phyloP scores from a whole-genome alignment of 1,284 basidiomycete genomes.

The Ustilago crameri region DNA sequence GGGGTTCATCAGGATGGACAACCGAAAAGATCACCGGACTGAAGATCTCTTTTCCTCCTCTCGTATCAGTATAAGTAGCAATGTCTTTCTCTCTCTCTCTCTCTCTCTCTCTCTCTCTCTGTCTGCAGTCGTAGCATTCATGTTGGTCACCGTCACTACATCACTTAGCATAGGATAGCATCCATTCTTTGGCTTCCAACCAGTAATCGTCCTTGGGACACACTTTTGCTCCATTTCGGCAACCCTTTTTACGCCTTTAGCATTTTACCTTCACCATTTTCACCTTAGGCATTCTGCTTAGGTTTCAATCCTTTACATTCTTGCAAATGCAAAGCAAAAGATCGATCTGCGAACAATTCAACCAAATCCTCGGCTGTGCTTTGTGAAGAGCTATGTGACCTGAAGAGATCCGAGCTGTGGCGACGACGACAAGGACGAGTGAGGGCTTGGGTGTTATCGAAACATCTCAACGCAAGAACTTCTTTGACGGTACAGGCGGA shows the following conservation, averaged over 20 bases:
- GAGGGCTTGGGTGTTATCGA: no score
- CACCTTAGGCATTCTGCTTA: constrained; percentile 16
- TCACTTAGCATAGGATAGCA: constrained; percentile 23
- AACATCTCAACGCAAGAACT: no score
- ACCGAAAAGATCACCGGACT: constrained; percentile 43
- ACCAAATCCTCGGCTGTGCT: not conserved
- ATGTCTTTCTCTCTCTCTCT: constrained; percentile 21
- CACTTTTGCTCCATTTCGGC: not conserved
- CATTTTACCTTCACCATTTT: constrained; percentile 9
- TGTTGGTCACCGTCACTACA: constrained; percentile 30
- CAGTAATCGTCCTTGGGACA: constrained; percentile 2
- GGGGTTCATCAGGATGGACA: constrained; percentile 19
- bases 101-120: constrained; percentile 14
- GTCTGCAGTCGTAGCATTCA: constrained; percentile 23
- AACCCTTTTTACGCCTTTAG: constrained; percentile 1
- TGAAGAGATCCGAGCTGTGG: no score
- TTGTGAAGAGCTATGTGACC: not conserved
- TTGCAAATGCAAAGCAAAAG: constrained; percentile 46
- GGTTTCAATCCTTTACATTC: constrained; percentile 7
- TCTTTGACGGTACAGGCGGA: no score
- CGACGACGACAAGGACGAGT: no score
- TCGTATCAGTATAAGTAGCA: constrained; percentile 14
- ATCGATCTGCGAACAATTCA: constrained; percentile 36
- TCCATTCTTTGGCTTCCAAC: not conserved
- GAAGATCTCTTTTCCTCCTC: constrained; percentile 7